Conservation (phyloP, 768 basidiomycete genomes). For the Terana coerulea region DNA sequence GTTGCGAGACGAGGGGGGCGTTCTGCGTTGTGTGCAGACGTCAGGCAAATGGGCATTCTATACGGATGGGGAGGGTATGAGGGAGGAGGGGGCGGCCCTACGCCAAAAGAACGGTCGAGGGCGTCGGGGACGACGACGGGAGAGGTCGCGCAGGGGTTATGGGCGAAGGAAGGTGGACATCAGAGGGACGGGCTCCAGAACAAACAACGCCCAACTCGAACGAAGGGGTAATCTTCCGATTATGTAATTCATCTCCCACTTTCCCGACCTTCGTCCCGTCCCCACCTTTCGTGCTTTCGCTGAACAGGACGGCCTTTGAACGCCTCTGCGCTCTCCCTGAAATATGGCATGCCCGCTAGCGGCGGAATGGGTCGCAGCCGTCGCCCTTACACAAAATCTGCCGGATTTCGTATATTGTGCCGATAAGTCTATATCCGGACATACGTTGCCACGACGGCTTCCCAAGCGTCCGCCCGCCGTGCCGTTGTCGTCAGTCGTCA, state of each 20-base stretch:
- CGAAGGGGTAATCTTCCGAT: not conserved
- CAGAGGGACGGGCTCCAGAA: slow-evolving; percentile 11
- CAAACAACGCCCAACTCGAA: slow-evolving; percentile 6
- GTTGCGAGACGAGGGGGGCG: slow-evolving; percentile 11
- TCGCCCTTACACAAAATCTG: too few species aligned
- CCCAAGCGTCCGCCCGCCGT: too few species aligned
- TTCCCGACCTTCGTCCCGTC: too few species aligned
- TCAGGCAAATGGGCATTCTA: slow-evolving; percentile 29
- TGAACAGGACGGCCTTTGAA: too few species aligned
- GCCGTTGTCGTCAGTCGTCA: not conserved
- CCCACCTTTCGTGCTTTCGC: too few species aligned
- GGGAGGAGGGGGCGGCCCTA: slow-evolving; percentile 19
- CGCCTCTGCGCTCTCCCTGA: too few species aligned
- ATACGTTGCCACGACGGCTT: not conserved
- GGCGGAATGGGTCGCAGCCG: not conserved
- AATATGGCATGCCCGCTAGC: not conserved
- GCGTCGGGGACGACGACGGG: slow-evolving; percentile 26
- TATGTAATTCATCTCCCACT: slow-evolving; percentile 3
- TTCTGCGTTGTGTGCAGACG: slow-evolving; percentile 14
- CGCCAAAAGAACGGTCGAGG: slow-evolving; percentile 24
- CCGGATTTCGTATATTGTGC: not conserved
- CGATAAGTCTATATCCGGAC: not conserved
- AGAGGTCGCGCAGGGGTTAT: slow-evolving; percentile 10
- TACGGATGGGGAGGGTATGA: slow-evolving; percentile 21
- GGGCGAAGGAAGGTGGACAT: slow-evolving; percentile 17